Conservation (phyloP, 768 basidiomycete species). For the Hirschioporus abietinus region DNA sequence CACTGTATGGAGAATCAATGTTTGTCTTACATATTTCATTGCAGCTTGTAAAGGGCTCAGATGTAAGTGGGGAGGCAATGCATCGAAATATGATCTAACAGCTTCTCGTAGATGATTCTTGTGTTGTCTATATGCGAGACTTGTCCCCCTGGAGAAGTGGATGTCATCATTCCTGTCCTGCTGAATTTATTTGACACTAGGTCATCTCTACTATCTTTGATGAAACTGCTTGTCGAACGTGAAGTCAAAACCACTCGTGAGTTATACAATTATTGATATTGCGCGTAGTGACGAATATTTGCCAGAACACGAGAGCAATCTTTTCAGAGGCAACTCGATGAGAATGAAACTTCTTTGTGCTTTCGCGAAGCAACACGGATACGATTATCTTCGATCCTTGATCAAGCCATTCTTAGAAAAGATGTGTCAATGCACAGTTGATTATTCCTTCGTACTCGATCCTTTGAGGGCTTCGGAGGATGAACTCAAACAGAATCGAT, state of each 20-base stretch:
- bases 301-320: slow-evolving; percentile 70
- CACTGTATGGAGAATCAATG: not conserved
- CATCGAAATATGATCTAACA: not conserved
- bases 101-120: slow-evolving; percentile 53
- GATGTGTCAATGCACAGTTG: slow-evolving; percentile 67
- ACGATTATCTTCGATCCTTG: slow-evolving; percentile 80
- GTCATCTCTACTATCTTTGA: slow-evolving; percentile 59
- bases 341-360: slow-evolving; percentile 83
- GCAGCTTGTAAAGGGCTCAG: slow-evolving; percentile 68
- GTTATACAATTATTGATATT: slow-evolving; percentile 9
- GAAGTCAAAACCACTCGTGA: slow-evolving; percentile 77
- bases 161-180: slow-evolving; percentile 79
- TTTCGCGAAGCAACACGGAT: slow-evolving; percentile 87
- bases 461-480: slow-evolving; percentile 53
- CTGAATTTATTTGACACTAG: slow-evolving; percentile 84
- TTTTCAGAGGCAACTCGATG: slow-evolving; percentile 86
- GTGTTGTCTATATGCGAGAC: slow-evolving; percentile 85
- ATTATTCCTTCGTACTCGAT: slow-evolving; percentile 75
- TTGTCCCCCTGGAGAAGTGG: slow-evolving; percentile 73
- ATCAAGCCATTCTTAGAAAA: slow-evolving; percentile 72
- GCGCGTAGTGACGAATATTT: slow-evolving; percentile 4
- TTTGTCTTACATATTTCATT: slow-evolving; percentile 5
- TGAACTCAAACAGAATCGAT: slow-evolving; percentile 61
- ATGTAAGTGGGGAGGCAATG: slow-evolving; percentile 39
- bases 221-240: slow-evolving; percentile 81